Base-by-base conservation (phyloP, 2,329 filamentous ascomycete genomes). In the Beauveria rudraprayagi region DNA sequence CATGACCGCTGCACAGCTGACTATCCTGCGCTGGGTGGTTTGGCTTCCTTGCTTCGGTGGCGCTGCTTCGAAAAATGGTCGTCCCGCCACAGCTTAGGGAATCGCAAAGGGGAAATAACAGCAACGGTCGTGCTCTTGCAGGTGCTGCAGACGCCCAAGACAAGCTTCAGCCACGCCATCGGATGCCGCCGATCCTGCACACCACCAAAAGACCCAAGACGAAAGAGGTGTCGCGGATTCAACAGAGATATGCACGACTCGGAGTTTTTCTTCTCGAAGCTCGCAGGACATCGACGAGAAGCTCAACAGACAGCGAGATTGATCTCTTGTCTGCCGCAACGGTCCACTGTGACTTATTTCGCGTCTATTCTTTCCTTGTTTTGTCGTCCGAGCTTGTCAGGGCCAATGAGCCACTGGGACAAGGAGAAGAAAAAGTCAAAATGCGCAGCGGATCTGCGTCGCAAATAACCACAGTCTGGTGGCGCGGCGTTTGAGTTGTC, bases 401-500 rank as follows among this genome's bases (percentile, higher is more conserved):
- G 44, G 30, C 34, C 3, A 40, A 19, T 26, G n/a, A 41, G 43
- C 16, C 10, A 26, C 16, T 34, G 28, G 47, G 47, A 26, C 19
- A 26, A 17, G 10, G n/a, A 28, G 5, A 47, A 57, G 41, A 26
- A 41, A 47, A 57, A 57, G 55, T 48, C 44, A 57, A 57, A 57
- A 57, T 40, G 16, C 9, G 14, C 40, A 46, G 10, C 17, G 53
- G 22, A 8, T 26, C 34, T 46, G 26, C 53, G n/a, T 46, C 26
- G 22, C 30, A 47, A 47, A 47, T 22, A 53, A 14, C 19, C 9
- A 22, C 28, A 30, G 47, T n/a, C 51, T 1, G 43, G 43, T 48
- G 54, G 55, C 30, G 43, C 40, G 54, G 55, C 30, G 55, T 57
- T 57, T 50, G 44, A 50, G 46, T 57, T 50, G 44, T 57, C 55